Conservation (phyloP, 495 filamentous ascomycete genomes). For the Penicillium lagena region DNA sequence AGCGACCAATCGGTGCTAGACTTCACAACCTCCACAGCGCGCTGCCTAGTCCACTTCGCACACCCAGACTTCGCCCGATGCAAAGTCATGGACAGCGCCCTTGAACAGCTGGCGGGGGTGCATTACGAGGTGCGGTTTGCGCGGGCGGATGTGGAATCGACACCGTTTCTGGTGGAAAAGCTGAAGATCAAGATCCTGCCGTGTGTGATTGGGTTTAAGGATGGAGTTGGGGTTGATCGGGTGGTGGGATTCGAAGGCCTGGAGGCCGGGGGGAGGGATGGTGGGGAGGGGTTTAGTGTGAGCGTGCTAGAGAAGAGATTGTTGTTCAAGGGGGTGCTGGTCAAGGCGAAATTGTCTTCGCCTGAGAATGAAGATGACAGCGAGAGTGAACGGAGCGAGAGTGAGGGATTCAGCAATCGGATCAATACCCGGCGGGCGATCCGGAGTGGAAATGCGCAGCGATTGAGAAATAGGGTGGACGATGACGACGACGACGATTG, state of each 20-base stretch:
- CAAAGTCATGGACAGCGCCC: conserved; percentile 59
- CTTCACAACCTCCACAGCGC: conserved; percentile 57
- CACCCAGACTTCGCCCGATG: conserved; percentile 71
- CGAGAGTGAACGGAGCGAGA: conserved; percentile 16
- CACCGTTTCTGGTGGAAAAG: conserved; percentile 66
- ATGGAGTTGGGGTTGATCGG: conserved; percentile 60
- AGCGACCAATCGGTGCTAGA: conserved; percentile 64
- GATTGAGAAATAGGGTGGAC: conserved; percentile 12
- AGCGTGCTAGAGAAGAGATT: conserved; percentile 58
- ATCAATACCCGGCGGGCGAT: conserved; percentile 46
- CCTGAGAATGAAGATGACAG: conserved; percentile 33
- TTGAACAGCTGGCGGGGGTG: conserved; percentile 52
- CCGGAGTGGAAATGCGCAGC: conserved; percentile 25
- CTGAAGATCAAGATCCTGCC: conserved; percentile 65
- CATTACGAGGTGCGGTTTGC: conserved; percentile 68
- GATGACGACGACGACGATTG: conserved; percentile 58
- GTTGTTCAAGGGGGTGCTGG: conserved; percentile 51
- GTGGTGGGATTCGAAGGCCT: conserved; percentile 73
- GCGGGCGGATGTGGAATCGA: conserved; percentile 63
- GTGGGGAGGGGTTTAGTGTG: conserved; percentile 54
- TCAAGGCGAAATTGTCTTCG: conserved; percentile 43
- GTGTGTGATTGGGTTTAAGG: conserved; percentile 68
- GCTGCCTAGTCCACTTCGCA: conserved; percentile 68
- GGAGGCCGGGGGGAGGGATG: conserved; percentile 47
- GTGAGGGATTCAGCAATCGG: conserved; percentile 6